Conservation (phyloP, 2,329 filamentous ascomycete genomes). For the Sporothrix brasiliensis region DNA sequence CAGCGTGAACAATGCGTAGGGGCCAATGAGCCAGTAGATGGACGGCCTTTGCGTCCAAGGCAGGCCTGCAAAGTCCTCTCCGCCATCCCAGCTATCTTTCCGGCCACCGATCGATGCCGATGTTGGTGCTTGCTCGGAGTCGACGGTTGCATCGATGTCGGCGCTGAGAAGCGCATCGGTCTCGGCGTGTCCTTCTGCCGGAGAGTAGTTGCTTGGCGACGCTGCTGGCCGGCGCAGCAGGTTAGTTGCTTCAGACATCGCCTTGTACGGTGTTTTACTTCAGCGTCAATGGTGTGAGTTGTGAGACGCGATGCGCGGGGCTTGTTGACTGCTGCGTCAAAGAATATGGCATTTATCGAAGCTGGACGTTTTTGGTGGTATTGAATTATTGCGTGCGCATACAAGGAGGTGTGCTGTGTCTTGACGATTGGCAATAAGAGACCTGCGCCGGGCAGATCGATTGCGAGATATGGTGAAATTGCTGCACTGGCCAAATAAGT, state of each 20-base stretch:
- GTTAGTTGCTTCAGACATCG: background rate
- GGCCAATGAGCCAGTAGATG: slow-evolving; percentile 79
- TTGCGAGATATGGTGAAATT: slow-evolving; percentile 27
- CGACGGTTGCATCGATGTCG: background rate
- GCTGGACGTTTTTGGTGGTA: background rate
- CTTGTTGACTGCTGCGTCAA: background rate
- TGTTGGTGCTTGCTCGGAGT: slow-evolving; percentile 5
- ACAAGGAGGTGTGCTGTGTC: background rate
- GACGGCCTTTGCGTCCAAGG: slow-evolving; percentile 67
- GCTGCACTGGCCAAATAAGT: background rate
- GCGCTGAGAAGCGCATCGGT: slow-evolving; percentile 30
- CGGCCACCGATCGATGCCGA: slow-evolving; percentile 7
- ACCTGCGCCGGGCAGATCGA: slow-evolving; percentile 23
- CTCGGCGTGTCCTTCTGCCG: slow-evolving; percentile 18
- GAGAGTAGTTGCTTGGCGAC: background rate
- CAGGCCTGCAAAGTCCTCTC: slow-evolving; percentile 61
- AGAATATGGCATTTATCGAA: background rate
- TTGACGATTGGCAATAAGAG: slow-evolving; percentile 15
- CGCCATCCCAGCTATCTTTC: slow-evolving; percentile 51
- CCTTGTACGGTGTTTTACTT: background rate
- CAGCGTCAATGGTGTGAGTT: slow-evolving; percentile 4
- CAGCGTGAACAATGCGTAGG: slow-evolving; percentile 79
- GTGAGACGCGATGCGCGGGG: background rate
- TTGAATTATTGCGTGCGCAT: slow-evolving; percentile 23
- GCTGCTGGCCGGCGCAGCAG: slow-evolving; percentile 18